Evolutionary conservation across 345 rosid genomes (phyloP).

Genomic region (Hibiscus trionum): DNA sequence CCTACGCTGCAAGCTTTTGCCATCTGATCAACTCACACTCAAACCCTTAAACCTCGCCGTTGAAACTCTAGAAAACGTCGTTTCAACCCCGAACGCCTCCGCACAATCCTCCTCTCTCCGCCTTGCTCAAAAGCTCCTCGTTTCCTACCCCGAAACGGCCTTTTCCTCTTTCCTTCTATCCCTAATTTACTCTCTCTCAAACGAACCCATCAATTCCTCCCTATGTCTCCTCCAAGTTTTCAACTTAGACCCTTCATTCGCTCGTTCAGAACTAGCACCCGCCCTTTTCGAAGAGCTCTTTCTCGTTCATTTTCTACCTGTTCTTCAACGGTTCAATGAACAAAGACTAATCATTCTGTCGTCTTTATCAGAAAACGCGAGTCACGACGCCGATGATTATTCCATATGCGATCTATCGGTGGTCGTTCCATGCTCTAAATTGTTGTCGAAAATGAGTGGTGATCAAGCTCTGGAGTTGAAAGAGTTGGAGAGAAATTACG

Average conservation of each 20-base stretch:
- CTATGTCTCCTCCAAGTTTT: conserved; percentile 32
- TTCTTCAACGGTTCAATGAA: conserved; percentile 36
- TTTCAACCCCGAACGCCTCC: conserved; percentile 22
- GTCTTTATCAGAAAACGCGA: conserved; percentile 8
- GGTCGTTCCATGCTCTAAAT: conserved; percentile 28
- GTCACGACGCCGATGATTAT: conserved; percentile 16
- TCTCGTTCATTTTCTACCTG: conserved; percentile 43
- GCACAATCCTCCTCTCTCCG: conserved; percentile 36
- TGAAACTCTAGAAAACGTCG: conserved; percentile 41
- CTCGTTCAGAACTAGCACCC: conserved; percentile 43
- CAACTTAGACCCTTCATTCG: conserved; percentile 34
- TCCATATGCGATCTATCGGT: conserved; percentile 26
- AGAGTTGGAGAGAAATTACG: conserved; percentile 40
- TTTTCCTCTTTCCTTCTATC: conserved; percentile 45
- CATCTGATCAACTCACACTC: conserved; percentile 18
- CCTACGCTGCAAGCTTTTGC: conserved; percentile 24
- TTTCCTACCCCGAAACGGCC: conserved; percentile 26
- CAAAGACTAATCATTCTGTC: conserved; percentile 31
- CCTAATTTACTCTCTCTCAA: conserved; percentile 32
- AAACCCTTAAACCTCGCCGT: conserved; percentile 34
- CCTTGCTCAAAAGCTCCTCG: conserved; percentile 41
- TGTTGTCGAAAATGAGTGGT: conserved; percentile 45
- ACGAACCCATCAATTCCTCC: conserved; percentile 37
- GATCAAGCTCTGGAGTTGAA: conserved; percentile 43
- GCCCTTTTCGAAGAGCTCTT: conserved; percentile 43